These are phyloP conservation scores for Penicillium silybi DNA, from an alignment of 495 filamentous ascomycete genomes.

Conservation along the genomic window DNA sequence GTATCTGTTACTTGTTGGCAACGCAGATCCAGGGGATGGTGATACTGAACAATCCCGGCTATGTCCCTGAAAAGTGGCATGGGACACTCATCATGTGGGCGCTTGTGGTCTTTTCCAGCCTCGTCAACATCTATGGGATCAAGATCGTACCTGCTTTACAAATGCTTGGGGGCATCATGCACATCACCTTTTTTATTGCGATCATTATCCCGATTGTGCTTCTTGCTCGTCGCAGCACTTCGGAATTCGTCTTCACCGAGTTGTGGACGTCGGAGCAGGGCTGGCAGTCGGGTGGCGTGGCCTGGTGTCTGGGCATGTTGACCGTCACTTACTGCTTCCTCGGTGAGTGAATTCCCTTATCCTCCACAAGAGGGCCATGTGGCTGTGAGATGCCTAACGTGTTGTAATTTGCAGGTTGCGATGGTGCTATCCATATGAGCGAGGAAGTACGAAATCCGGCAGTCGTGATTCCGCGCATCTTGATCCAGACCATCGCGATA, in stretches of 20 bases:
- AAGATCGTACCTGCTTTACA: constrained; percentile 43
- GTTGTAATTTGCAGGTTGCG: constrained; percentile 13
- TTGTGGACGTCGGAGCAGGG: constrained; percentile 22
- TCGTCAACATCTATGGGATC: constrained; percentile 41
- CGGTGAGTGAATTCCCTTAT: constrained; percentile 14
- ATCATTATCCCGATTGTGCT: constrained; percentile 40
- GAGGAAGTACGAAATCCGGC: constrained; percentile 40
- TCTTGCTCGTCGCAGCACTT: constrained; percentile 36
- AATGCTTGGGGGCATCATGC: constrained; percentile 40
- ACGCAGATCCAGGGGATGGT: constrained; percentile 43
- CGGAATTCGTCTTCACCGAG: constrained; percentile 41
- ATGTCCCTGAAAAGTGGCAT: constrained; percentile 40
- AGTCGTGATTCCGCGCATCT: constrained; percentile 26
- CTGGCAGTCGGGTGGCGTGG: constrained; percentile 37
- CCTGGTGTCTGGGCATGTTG: constrained; percentile 38
- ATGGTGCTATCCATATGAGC: constrained; percentile 30
- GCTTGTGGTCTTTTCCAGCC: constrained; percentile 21
- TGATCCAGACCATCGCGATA: constrained; percentile 32
- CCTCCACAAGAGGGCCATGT: not conserved
- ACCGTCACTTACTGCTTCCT: constrained; percentile 28
- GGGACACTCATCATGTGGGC: constrained; percentile 45
- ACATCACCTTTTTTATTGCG: constrained; percentile 45
- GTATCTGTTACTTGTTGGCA: constrained; percentile 31
- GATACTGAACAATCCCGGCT: constrained; percentile 38
- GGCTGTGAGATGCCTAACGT: not conserved